Evolutionary conservation across 2,329 filamentous ascomycete species (phyloP), one percentile per base, ranked within the genome.

Genomic region (Diaporthe eres): DNA sequence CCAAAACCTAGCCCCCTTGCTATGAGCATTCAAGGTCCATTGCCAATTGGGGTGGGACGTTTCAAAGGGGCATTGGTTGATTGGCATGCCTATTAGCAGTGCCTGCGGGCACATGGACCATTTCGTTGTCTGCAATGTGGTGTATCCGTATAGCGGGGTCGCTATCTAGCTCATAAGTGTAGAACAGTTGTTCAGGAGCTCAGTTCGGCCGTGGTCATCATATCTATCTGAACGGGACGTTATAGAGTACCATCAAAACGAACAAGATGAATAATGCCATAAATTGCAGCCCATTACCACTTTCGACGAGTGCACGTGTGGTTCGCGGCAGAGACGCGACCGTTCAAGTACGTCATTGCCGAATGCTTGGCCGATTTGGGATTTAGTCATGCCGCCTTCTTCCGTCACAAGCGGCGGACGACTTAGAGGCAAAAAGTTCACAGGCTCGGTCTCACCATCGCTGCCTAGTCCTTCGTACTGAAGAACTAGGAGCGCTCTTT

Each of bases 331-430:
- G 44, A 42, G 71, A 55, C 71, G 71, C 71, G 71, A 73, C 47
- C 34, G 17, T 47, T 73, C 31, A 25, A 65, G 71, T 73, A 51
- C 71, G 71, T 73, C 71, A 73, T 73, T 55, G 49, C 71, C 71
- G 19, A 49, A n/a, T 28, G 28, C 71, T 51, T 37, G 57, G 57
- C 71, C 65, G 65, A 53, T 53, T 65, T 42, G 47, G 31, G 71
- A 55, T 42, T 44, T 73, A 55, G 61, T 55, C 71, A 39, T 65
- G 44, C 71, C 71, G 61, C 37, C 71, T 55, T 19, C 57, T 65
- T 12, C 60, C 57, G 49, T 53, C 19, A 44, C 47, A 65, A 72
- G 58, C 34, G 71, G 71, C 71, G 39, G n/a, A 10, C 37, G 42
- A 31, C 53, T 31, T 31, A 25, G 8, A 28, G 25, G 34, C 34